phyloP scores from a whole-genome alignment of 768 basidiomycete genomes.

The Boletus barrowsii region DNA sequence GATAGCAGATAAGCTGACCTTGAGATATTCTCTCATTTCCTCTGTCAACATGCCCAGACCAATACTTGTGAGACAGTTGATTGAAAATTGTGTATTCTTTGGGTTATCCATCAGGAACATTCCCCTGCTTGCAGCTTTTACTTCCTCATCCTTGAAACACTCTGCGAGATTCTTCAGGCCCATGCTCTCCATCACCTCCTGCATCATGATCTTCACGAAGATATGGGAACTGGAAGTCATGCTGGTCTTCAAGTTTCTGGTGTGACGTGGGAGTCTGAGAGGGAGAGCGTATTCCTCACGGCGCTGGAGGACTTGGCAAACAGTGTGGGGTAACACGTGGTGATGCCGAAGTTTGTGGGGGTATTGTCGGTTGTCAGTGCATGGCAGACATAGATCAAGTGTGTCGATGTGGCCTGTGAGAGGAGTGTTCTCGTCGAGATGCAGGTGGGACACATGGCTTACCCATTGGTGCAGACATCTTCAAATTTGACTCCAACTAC shows the following conservation, averaged over 20 bases:
- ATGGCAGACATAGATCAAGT: constrained; percentile 12
- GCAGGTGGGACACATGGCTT: constrained; percentile 9
- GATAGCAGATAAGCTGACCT: constrained; percentile 48
- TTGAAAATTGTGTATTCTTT: constrained; percentile 92
- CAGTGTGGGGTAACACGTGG: constrained; percentile 10
- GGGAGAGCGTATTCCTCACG: constrained; percentile 12
- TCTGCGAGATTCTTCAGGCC: constrained; percentile 84
- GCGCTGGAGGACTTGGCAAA: constrained; percentile 16
- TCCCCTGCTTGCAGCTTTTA: constrained; percentile 64
- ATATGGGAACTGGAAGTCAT: constrained; percentile 95
- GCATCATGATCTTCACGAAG: constrained; percentile 95
- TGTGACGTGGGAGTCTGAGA: constrained; percentile 21
- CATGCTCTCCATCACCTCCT: constrained; percentile 93
- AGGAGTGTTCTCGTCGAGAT: constrained; percentile 2
- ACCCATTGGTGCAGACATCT: constrained; percentile 63
- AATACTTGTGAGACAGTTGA: constrained; percentile 98
- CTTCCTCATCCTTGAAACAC: constrained; percentile 85
- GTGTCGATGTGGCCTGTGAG: constrained; percentile 7
- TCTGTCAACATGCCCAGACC: constrained; percentile 89
- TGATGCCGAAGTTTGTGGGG: not conserved
- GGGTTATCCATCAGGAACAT: constrained; percentile 98
- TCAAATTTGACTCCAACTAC: constrained; percentile 90
- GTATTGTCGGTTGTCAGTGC: constrained; percentile 5
- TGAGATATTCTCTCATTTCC: constrained; percentile 94
- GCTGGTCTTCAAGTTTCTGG: too few species aligned